Evolutionary conservation across 2,329 filamentous ascomycete genomes (phyloP).

Genomic region (Pestalotiopsis sp.): DNA sequence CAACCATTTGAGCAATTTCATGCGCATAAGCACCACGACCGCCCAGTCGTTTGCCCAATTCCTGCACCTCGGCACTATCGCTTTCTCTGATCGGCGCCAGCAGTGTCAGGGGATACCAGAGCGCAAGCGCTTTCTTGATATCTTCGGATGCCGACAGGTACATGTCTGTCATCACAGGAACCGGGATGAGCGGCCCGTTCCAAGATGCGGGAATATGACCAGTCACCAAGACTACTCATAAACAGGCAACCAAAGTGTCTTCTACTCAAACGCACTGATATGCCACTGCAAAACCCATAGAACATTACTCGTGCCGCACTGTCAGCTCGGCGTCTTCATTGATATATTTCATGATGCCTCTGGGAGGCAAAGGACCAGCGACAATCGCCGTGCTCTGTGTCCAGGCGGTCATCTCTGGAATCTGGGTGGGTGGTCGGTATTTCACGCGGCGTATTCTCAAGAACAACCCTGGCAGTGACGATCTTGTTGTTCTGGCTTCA

Average conservation of each 20-base stretch:
- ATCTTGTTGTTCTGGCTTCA: neutral
- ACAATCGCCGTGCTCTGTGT: neutral
- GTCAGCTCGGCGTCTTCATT: neutral
- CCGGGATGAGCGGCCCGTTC: neutral
- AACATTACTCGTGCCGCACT: neutral
- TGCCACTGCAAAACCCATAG: neutral
- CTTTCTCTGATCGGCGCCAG: slow-evolving; percentile 21
- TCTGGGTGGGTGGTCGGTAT: neutral
- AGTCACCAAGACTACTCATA: neutral
- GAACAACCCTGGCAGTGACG: neutral
- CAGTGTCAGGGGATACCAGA: slow-evolving; percentile 13
- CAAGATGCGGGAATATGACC: neutral
- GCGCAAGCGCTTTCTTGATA: slow-evolving; percentile 44
- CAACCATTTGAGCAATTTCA: slow-evolving; percentile 19
- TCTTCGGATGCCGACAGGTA: slow-evolving; percentile 52
- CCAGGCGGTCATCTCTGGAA: neutral
- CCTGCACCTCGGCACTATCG: slow-evolving; percentile 16
- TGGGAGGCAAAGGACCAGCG: neutral
- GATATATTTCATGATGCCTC: neutral
- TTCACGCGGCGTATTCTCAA: neutral
- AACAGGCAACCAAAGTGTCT: neutral
- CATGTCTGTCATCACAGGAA: slow-evolving; percentile 41
- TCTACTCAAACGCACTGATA: neutral
- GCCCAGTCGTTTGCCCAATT: slow-evolving; percentile 14
- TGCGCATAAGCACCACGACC: slow-evolving; percentile 18